Conservation (phyloP, 352 stramenopile genomes). For the Pythium vanterpoolii region DNA sequence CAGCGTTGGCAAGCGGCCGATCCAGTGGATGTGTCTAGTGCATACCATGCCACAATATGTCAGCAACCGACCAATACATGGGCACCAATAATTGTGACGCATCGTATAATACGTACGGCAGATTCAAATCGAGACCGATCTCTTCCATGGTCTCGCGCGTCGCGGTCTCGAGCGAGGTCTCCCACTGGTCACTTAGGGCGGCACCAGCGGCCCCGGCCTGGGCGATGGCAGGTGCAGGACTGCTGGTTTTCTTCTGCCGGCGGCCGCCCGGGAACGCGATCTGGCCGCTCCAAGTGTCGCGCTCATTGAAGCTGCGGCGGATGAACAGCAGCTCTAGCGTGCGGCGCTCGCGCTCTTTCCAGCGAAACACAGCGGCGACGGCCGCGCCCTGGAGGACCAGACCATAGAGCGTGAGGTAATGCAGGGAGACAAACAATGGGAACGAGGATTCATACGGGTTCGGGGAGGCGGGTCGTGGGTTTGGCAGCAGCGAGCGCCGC, state of each 20-base stretch:
- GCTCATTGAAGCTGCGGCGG: slow-evolving; percentile 64
- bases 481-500: slow-evolving; percentile 30
- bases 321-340: slow-evolving; percentile 78
- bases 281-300: slow-evolving; percentile 81
- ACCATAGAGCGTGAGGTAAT: background rate
- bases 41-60: background rate
- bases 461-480: slow-evolving; percentile 22
- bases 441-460: slow-evolving; percentile 31
- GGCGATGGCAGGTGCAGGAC: slow-evolving; percentile 22
- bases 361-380: slow-evolving; percentile 79
- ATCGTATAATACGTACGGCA: slow-evolving; percentile 30
- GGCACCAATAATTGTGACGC: background rate
- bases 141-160: slow-evolving; percentile 79
- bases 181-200: slow-evolving; percentile 36
- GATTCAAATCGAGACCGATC: slow-evolving; percentile 68
- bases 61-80: background rate
- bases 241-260: slow-evolving; percentile 48
- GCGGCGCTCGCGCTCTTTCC: slow-evolving; percentile 57
- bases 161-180: slow-evolving; percentile 66
- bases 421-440: background rate
- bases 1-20: slow-evolving; percentile 53
- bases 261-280: slow-evolving; percentile 76
- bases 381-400: slow-evolving; percentile 44
- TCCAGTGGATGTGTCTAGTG: slow-evolving; percentile 62
- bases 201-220: slow-evolving; percentile 25